Base-by-base conservation (phyloP, 1,139 yeast species). In the Torulaspora globosa region DNA sequence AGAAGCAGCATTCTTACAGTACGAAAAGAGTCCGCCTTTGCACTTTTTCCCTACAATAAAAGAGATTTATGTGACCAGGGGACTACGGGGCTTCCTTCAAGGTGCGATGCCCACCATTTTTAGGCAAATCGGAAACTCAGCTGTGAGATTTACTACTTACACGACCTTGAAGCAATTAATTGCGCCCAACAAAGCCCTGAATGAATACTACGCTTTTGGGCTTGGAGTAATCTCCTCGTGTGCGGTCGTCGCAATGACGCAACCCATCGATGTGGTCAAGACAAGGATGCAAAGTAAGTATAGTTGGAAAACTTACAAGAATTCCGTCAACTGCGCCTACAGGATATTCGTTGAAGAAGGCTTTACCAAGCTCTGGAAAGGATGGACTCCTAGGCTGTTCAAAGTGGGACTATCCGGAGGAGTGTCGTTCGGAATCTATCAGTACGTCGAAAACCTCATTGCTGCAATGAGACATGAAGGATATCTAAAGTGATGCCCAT, bases 231-330 rank as follows among this genome's bases (percentile, higher is more conserved):
- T 78, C 1, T 78, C 80, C 33, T 83, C 80, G 28, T 67, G 70
- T 41, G 86, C 80, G 0, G 95, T 88, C 21, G 86, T 88, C 4
- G 77, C 79, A 0, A 72, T 80, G 0, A 90, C 97, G 0, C 97
- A 90, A 67, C 98, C 98, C 0, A 70, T 92, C 16, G 98, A 92
- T 68, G 89, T 89, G 4, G 70, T 90, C 43, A 92, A 92, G 67
- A 81, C 96, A 1, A 79, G 96, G 62, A 80, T 89, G 79, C 97
- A 90, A 66, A 79, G 89, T 65, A 79, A 81, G 49, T 74, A 76
- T 61, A 83, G 66, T 1, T 57, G 59, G 52, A 58, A 82, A 10
- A 72, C 77, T 50, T 66, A 73, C 27, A 78, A 78, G 42, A 90
- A 86, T 63, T 73, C 88, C 7, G 68, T 88, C 54, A 72, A 81